These are phyloP conservation scores for Sarocladiaceae sp. DNA, from an alignment of 2,329 filamentous ascomycete species.

Conservation along the genomic window DNA sequence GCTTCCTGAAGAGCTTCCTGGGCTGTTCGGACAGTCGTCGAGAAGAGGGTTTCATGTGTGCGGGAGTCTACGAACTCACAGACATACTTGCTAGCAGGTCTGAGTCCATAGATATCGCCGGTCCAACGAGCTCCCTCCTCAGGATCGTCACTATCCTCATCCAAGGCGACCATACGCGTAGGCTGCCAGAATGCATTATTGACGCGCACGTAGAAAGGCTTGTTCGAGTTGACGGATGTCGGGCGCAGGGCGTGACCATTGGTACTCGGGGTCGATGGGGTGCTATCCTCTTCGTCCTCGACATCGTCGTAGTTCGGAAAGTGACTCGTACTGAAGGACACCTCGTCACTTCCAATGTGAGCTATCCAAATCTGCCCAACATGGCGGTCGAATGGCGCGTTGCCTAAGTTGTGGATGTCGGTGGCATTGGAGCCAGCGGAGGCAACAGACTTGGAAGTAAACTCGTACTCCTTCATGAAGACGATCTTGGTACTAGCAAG, in stretches of 20 bases:
- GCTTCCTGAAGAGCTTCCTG: constrained; percentile 34
- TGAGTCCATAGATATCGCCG: constrained; percentile 62
- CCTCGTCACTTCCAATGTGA: constrained; percentile 70
- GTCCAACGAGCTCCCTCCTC: constrained; percentile 54
- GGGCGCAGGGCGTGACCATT: constrained; percentile 28
- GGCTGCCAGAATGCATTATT: constrained; percentile 78
- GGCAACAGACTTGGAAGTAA: constrained; percentile 70
- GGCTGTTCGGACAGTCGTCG: constrained; percentile 63
- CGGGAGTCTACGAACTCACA: constrained; percentile 69
- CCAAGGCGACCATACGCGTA: constrained; percentile 57
- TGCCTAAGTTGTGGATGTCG: constrained; percentile 70
- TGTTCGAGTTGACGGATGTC: constrained; percentile 57
- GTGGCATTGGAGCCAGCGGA: constrained; percentile 68
- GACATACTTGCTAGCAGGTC: constrained; percentile 69
- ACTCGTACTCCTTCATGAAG: constrained; percentile 84
- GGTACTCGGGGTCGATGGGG: constrained; percentile 16
- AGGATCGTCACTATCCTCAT: constrained; percentile 24
- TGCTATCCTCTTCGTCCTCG: constrained; percentile 22
- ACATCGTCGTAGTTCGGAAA: constrained; percentile 40
- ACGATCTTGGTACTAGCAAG: constrained; percentile 95
- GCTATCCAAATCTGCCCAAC: constrained; percentile 74
- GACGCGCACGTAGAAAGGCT: constrained; percentile 72
- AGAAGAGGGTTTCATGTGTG: constrained; percentile 61
- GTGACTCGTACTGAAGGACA: constrained; percentile 68
- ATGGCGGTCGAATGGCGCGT: constrained; percentile 64